Evolutionary conservation across 148 eudicot genomes (phyloP).

Genomic region (Rhododendron vialii): DNA sequence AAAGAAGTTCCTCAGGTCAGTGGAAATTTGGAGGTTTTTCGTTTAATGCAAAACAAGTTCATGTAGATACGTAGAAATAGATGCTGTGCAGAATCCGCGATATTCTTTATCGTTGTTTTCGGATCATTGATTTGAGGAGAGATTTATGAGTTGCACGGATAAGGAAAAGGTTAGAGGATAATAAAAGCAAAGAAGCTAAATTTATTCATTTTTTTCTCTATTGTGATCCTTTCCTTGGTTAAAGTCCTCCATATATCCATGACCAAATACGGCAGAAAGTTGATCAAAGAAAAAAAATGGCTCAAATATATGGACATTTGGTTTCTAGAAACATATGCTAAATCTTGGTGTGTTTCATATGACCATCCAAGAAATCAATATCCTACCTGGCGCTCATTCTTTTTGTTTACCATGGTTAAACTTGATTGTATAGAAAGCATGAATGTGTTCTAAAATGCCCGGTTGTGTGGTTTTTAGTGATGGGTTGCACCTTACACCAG

Average conservation of each 20-base stretch:
- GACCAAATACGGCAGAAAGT: neutral
- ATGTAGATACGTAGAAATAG: neutral
- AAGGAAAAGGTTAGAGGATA: neutral
- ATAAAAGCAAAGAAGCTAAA: neutral
- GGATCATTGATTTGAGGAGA: neutral
- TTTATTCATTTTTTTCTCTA: neutral
- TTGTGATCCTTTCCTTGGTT: neutral
- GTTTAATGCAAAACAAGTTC: neutral
- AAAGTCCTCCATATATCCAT: neutral
- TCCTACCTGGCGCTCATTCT: neutral
- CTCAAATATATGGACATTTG: neutral
- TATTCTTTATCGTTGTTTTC: neutral
- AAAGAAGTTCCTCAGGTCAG: conserved; percentile 68
- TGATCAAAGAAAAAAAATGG: neutral
- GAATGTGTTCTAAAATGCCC: neutral
- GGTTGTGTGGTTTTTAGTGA: conserved; percentile 44
- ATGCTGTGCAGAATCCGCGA: neutral
- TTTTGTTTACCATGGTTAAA: neutral
- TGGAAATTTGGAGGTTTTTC: neutral
- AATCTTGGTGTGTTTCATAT: neutral
- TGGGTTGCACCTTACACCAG: conserved; percentile 80
- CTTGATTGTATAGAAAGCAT: neutral
- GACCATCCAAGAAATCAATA: neutral
- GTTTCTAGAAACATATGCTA: neutral
- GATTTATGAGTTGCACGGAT: neutral